Percentiles rank a stretch among this genome's conserved stretches.
phyloP scores from a whole-genome alignment of 2,329 filamentous ascomycete genomes.

The Dissoconium aciculare region DNA sequence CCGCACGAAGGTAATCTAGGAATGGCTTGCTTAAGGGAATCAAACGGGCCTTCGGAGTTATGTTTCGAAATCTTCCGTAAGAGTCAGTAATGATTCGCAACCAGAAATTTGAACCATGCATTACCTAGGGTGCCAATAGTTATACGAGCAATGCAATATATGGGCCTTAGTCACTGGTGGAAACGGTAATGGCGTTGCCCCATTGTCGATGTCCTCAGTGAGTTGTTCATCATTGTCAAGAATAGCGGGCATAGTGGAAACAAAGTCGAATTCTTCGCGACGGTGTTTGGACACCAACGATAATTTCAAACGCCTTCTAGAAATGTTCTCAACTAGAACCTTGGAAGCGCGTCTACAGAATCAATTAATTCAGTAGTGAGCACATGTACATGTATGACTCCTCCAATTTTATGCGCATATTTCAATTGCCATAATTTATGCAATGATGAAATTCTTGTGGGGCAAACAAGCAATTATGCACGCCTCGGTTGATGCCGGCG shows the following conservation, averaged over 20 bases:
- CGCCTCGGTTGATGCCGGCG: too few species aligned
- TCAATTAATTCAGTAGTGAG: too few species aligned
- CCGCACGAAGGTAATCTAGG: conserved; percentile 73
- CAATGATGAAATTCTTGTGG: too few species aligned
- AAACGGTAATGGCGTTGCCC: conserved; percentile 43
- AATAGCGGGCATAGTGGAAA: conserved; percentile 10
- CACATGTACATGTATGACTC: too few species aligned
- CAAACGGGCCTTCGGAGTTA: conserved; percentile 73
- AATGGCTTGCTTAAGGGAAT: conserved; percentile 64
- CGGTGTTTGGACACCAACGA: too few species aligned
- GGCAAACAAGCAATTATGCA: too few species aligned
- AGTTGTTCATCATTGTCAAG: conserved; percentile 8
- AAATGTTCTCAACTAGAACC: too few species aligned
- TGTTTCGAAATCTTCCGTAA: conserved; percentile 51
- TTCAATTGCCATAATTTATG: too few species aligned
- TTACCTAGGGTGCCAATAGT: conserved; percentile 72
- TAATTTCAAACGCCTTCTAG: too few species aligned
- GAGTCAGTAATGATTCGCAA: conserved; percentile 6
- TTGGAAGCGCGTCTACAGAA: too few species aligned
- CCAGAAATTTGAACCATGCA: conserved; percentile 10
- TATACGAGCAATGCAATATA: conserved; percentile 87
- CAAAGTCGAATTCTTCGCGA: too few species aligned
- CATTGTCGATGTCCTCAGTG: conserved; percentile 1
- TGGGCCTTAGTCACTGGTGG: conserved; percentile 72
- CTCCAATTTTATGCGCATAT: too few species aligned